Conservation (phyloP, 345 rosid genomes). For the Salix purpurea region DNA sequence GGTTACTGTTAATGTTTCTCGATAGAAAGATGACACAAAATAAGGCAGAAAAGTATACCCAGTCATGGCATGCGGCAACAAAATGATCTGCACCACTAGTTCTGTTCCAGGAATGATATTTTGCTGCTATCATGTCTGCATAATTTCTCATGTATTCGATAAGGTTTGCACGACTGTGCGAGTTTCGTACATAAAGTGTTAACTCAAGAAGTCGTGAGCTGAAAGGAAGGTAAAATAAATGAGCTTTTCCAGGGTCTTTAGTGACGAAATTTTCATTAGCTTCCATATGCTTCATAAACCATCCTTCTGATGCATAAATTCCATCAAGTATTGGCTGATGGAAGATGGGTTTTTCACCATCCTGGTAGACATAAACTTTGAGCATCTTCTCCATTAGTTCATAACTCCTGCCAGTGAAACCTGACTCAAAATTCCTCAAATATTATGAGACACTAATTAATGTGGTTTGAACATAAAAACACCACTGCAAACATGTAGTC, state of each 20-base stretch:
- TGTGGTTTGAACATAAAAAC: background rate
- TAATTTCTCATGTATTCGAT: conserved; percentile 53
- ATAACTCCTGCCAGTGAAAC: conserved; percentile 63
- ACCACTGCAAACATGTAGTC: background rate
- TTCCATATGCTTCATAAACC: conserved; percentile 86
- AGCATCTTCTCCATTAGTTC: conserved; percentile 79
- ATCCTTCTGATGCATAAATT: conserved; percentile 92
- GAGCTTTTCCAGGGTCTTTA: conserved; percentile 58
- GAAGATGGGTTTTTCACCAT: conserved; percentile 72
- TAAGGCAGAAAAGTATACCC: conserved; percentile 44
- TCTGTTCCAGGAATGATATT: conserved; percentile 74
- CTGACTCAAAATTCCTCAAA: background rate
- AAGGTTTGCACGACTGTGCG: conserved; percentile 67
- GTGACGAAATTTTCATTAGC: conserved; percentile 56
- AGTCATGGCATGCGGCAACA: conserved; percentile 88
- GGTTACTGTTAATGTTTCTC: background rate
- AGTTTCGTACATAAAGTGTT: conserved; percentile 62
- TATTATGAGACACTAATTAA: background rate
- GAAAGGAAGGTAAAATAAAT: conserved; percentile 81
- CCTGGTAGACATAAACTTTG: conserved; percentile 68
- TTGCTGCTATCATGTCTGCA: conserved; percentile 48
- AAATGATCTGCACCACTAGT: conserved; percentile 89
- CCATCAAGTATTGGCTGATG: conserved; percentile 71
- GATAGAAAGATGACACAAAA: background rate
- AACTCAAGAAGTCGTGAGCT: conserved; percentile 77